Conservation (phyloP, 192 early-diverging fungal species). For the Linnemannia exigua region DNA sequence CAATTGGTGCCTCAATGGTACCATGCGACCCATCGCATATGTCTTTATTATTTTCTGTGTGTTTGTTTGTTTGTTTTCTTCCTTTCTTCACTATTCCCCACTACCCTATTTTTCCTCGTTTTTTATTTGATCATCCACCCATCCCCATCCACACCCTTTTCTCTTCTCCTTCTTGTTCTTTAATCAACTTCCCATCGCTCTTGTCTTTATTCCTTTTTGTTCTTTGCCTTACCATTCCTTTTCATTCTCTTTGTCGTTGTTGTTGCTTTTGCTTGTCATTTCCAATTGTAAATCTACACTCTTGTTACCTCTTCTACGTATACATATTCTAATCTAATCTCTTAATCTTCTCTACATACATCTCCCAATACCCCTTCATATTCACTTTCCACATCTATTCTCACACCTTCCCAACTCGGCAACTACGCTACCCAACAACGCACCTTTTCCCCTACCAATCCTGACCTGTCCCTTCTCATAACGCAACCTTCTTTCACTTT, state of each 20-base stretch:
- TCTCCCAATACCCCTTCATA: neutral
- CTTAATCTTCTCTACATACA: neutral
- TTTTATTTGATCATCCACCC: neutral
- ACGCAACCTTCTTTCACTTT: neutral
- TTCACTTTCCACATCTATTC: neutral
- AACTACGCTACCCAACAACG: neutral
- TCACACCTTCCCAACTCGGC: neutral
- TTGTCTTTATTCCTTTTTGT: neutral
- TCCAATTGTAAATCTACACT: neutral
- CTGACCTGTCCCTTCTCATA: neutral
- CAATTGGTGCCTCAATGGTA: too few relatives aligned
- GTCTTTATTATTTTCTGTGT: neutral
- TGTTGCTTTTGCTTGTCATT: neutral
- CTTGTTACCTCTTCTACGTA: neutral
- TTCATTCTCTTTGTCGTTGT: neutral
- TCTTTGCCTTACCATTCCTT: neutral
- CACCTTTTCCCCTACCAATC: neutral
- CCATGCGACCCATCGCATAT: neutral
- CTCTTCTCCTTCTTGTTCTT: neutral
- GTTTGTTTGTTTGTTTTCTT: neutral
- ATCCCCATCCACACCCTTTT: neutral
- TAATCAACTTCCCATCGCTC: neutral
- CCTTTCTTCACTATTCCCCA: constrained; percentile 8
- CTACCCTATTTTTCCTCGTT: neutral
- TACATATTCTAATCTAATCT: neutral